A percentile compares a stretch with the other conserved stretches of the same genome.
These are phyloP conservation scores for Fusarium sterilihyphosum DNA, from an alignment of 2,329 filamentous ascomycete genomes.

Conservation along the genomic window DNA sequence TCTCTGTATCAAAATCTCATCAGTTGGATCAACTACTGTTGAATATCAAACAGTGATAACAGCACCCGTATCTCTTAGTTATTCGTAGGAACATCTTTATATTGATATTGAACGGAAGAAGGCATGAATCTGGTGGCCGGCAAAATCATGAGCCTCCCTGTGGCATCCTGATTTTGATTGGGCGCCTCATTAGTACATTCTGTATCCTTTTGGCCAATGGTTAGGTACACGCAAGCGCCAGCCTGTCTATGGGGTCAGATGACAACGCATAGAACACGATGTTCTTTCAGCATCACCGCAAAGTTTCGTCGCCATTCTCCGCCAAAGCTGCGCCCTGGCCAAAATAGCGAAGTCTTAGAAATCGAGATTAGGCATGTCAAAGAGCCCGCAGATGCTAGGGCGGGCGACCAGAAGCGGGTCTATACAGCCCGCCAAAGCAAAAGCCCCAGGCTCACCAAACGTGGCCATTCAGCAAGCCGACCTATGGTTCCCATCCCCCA, in stretches of 20 bases:
- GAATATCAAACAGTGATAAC: too few species aligned
- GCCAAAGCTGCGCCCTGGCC: fast-evolving
- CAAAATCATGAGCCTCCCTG: too few species aligned
- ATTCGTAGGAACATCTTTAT: too few species aligned
- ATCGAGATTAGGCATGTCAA: fast-evolving
- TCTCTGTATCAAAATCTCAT: fast-evolving
- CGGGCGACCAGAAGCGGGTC: neutral
- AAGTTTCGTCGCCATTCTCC: fast-evolving
- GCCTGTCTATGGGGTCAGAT: neutral
- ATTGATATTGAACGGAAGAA: neutral
- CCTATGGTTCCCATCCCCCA: too few species aligned
- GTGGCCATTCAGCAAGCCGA: too few species aligned
- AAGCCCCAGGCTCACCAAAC: too few species aligned
- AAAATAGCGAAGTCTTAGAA: neutral
- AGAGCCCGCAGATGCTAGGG: neutral
- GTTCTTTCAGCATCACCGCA: neutral
- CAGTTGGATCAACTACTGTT: neutral
- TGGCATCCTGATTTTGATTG: too few species aligned
- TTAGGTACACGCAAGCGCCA: neutral
- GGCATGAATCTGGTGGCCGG: too few species aligned
- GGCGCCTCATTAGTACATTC: too few species aligned
- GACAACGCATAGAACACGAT: neutral
- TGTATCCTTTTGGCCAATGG: too few species aligned
- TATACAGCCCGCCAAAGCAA: neutral
- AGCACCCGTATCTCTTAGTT: too few species aligned